Conservation (phyloP, 2,329 filamentous ascomycete genomes). For the Phaeomoniella chlamydospora region DNA sequence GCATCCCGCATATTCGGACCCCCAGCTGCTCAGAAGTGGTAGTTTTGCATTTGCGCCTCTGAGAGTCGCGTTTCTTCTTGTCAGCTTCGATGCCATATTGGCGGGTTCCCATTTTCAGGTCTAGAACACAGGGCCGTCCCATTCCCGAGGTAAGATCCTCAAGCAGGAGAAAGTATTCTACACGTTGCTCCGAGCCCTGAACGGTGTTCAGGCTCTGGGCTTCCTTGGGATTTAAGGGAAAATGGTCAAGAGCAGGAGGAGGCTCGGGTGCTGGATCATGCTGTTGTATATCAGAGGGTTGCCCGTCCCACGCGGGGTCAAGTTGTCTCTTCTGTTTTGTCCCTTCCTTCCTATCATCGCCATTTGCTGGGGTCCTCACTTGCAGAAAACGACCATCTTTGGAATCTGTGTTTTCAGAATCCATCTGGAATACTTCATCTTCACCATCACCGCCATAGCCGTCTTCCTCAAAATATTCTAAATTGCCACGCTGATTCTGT, state of each 20-base stretch:
- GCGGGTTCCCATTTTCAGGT: constrained; percentile 95
- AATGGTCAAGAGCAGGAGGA: constrained; percentile 12
- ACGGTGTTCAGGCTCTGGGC: constrained; percentile 41
- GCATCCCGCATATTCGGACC: constrained; percentile 86
- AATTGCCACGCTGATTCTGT: constrained; percentile 50
- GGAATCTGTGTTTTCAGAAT: constrained; percentile 34
- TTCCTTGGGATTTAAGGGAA: constrained; percentile 61
- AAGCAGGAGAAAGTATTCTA: constrained; percentile 83
- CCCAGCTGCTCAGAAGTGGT: constrained; percentile 87
- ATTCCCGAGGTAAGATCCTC: constrained; percentile 95
- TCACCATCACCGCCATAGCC: constrained; percentile 70
- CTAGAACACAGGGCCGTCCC: constrained; percentile 91
- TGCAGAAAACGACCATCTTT: too few species aligned
- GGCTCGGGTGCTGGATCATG: background rate
- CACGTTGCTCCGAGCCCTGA: constrained; percentile 38
- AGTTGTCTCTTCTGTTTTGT: background rate
- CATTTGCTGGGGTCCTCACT: constrained; percentile 9
- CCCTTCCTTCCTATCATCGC: background rate
- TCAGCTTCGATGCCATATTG: constrained; percentile 90
- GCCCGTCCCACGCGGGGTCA: background rate
- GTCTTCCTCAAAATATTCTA: constrained; percentile 85
- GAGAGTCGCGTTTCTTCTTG: constrained; percentile 84
- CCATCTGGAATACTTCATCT: constrained; percentile 56
- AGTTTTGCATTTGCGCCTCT: constrained; percentile 78
- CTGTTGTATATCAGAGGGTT: background rate